phyloP scores from a whole-genome alignment of 1,284 basidiomycete species.

The Heterobasidion annosum region DNA sequence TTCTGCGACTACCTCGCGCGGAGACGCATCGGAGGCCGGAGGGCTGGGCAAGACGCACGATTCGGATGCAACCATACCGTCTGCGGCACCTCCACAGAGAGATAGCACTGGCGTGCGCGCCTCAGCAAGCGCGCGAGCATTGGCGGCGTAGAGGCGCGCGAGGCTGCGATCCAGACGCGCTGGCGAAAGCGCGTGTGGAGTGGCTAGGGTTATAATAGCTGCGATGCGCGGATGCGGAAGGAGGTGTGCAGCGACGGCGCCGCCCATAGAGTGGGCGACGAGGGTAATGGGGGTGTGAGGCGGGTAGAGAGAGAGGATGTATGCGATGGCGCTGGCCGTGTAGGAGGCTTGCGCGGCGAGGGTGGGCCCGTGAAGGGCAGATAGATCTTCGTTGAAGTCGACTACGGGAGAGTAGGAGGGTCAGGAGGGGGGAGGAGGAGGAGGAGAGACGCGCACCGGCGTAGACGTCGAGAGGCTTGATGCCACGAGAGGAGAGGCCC shows the following conservation, averaged over 20 bases:
- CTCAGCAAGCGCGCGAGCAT: constrained; percentile 24
- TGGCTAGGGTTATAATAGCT: constrained; percentile 89
- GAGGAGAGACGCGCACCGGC: constrained; percentile 41
- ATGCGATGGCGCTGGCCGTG: constrained; percentile 62
- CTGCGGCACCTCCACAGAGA: constrained; percentile 87
- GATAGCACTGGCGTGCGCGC: constrained; percentile 68
- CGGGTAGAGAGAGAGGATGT: constrained; percentile 75
- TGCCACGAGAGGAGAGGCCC: constrained; percentile 34
- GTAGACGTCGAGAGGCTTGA: constrained; percentile 75
- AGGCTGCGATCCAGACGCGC: constrained; percentile 81
- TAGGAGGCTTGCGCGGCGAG: constrained; percentile 80
- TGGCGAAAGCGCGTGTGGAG: constrained; percentile 86
- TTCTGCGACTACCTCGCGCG: neutral
- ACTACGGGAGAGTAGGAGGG: constrained; percentile 34
- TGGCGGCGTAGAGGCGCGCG: constrained; percentile 59
- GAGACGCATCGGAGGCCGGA: neutral
- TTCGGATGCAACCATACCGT: constrained; percentile 91
- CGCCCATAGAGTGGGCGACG: constrained; percentile 98
- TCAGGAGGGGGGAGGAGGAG: neutral
- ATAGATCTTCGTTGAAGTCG: constrained; percentile 97
- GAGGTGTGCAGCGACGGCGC: constrained; percentile 76
- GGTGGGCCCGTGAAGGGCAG: constrained; percentile 90
- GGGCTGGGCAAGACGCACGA: constrained; percentile 62
- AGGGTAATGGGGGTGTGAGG: constrained; percentile 58
- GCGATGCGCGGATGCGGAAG: constrained; percentile 61